Conservation (phyloP, 2,329 filamentous ascomycete genomes). For the Sporothrix brunneoviolacea region DNA sequence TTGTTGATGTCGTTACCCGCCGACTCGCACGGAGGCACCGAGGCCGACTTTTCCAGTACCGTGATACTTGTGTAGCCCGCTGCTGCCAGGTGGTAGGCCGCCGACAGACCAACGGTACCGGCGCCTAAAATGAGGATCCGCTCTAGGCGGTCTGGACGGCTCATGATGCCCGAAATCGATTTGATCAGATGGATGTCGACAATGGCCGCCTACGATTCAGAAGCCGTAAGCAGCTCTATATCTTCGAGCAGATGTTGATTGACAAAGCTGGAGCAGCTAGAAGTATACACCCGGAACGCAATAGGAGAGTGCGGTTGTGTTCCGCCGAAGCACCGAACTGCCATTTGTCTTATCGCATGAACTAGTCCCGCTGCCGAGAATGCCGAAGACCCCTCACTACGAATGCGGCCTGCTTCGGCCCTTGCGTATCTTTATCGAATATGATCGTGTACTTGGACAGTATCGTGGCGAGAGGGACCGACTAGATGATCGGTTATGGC, state of each 20-base stretch:
- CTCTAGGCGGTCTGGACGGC: background rate
- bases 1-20: conserved; percentile 57
- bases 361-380: background rate
- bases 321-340: no score
- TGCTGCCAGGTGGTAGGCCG: conserved; percentile 37
- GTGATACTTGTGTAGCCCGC: conserved; percentile 40
- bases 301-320: no score
- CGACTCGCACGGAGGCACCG: conserved; percentile 40
- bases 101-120: conserved; percentile 45
- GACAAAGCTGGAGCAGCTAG: background rate
- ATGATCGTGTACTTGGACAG: no score
- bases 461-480: no score
- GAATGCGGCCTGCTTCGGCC: background rate
- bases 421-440: no score
- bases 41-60: conserved; percentile 36
- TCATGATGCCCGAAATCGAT: background rate
- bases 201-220: no score
- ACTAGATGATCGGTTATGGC: no score
- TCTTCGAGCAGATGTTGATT: background rate
- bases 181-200: no score
- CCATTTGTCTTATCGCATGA: no score
- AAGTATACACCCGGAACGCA: background rate
- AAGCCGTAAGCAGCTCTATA: no score
- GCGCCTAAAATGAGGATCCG: conserved; percentile 35
- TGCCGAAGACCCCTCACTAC: background rate